Base-by-base conservation (phyloP, 1,284 basidiomycete species). In the Macrocybe sp. region DNA sequence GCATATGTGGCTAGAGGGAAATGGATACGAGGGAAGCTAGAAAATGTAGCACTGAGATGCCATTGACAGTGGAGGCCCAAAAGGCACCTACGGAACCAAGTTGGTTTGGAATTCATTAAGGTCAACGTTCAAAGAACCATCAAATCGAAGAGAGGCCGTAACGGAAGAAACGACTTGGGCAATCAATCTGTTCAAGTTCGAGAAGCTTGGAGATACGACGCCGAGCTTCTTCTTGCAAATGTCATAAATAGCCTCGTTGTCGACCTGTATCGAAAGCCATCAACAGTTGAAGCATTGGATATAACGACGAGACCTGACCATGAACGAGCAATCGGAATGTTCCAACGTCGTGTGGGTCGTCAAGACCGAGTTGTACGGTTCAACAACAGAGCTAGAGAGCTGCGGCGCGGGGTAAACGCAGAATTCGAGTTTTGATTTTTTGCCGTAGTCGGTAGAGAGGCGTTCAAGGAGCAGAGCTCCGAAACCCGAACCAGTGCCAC, bases 381-480 rank as follows among this genome's bases (percentile, higher is more conserved):
- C 97, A 49, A 99, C 97, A 54, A 99, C 91, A 34, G 95, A 97
- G 69, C 87, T 96, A 53, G 92, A 92, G 68, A 97, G 79, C 67
- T 91, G 89, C 45, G 93, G 92, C 11, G 94, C 89, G 41, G 96
- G 96, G 75, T 98, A 98, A 50, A 99, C 94, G 60, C 92, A 92
- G 76, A 99, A 99, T 72, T 99, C 96, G 58, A 99, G 81, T 79
- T 99, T 99, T 47, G 94, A 94, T 78, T 99, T 99, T 72, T 99
- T 99, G 69, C 97, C 97, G 63, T 98, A 99, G 74, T 99, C 96
- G 54, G 89, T 87, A 38, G 95, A 96, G 53, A 99, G 85, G 52
- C 93, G 85, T 73, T 99, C 97, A 55, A 99, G 81, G 48, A 99
- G 78, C 59, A 99, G 87, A 46, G 97, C 95, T 66, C 97, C 97